A percentile compares a stretch with the other conserved stretches of the same genome.
phyloP scores from a whole-genome alignment of 2,329 filamentous ascomycete genomes.

The Ophiostoma montium region DNA sequence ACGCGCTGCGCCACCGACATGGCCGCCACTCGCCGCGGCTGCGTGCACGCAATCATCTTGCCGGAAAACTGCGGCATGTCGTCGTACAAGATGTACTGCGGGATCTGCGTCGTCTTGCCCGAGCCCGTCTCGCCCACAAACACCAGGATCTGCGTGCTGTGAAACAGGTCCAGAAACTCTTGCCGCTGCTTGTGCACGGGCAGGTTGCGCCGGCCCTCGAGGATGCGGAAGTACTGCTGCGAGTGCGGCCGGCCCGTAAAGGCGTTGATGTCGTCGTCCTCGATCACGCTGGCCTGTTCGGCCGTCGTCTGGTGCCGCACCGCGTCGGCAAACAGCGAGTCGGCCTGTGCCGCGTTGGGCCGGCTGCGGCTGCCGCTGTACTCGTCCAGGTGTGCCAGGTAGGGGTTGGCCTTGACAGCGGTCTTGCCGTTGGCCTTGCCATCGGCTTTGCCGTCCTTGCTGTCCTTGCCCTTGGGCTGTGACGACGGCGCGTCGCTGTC shows the following conservation, averaged over 20 bases:
- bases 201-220: constrained; percentile 69
- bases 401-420: constrained; percentile 52
- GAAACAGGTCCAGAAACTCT: constrained; percentile 88
- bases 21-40: constrained; percentile 91
- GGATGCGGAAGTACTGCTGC: constrained; percentile 75
- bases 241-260: constrained; percentile 71
- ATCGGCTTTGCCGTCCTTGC: not conserved
- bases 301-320: constrained; percentile 71
- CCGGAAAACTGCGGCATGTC: constrained; percentile 74
- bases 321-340: constrained; percentile 42
- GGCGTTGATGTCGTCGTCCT: constrained; percentile 71
- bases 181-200: constrained; percentile 88
- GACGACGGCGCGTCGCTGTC: constrained; percentile 6
- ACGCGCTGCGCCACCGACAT: constrained; percentile 99
- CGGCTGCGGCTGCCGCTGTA: constrained; percentile 25
- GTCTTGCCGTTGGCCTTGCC: constrained; percentile 3
- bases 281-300: constrained; percentile 54
- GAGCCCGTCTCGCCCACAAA: constrained; percentile 99
- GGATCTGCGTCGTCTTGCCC: constrained; percentile 97
- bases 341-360: not conserved
- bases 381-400: constrained; percentile 71
- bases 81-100: constrained; percentile 95
- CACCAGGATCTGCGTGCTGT: constrained; percentile 87
- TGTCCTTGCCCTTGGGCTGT: not conserved
- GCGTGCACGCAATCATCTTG: constrained; percentile 93